Evolutionary conservation across 176 grass and related monocot species (phyloP).

Genomic region (Carex parvula): DNA sequence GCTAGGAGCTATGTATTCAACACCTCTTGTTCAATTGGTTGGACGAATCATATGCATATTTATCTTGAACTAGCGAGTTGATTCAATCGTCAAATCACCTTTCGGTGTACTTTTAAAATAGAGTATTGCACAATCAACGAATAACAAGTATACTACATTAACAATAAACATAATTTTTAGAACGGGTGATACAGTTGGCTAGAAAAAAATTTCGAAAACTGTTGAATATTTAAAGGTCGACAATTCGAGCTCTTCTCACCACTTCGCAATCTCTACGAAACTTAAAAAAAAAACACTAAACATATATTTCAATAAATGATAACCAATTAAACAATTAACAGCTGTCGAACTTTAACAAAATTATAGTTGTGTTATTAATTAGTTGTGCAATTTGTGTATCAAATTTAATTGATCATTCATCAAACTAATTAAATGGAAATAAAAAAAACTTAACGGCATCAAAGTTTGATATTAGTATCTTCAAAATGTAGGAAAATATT

Average conservation of each 20-base stretch:
- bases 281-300: no score
- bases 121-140: not conserved
- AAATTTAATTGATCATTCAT: not conserved
- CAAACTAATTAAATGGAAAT: not conserved
- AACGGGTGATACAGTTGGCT: no score
- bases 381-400: not conserved
- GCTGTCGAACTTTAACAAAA: not conserved
- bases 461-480: not conserved
- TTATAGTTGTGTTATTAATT: not conserved
- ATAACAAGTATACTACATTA: no score
- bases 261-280: no score
- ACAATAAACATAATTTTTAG: no score
- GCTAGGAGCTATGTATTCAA: not conserved
- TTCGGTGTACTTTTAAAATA: not conserved
- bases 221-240: no score
- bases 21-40: not conserved
- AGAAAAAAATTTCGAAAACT: no score
- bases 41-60: not conserved
- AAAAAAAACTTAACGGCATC: not conserved
- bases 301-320: no score
- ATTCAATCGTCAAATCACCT: not conserved
- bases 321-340: no score
- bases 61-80: not conserved
- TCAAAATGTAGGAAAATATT: not conserved
- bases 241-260: no score